Evolutionary conservation across 2,329 filamentous ascomycete species (phyloP).

Genomic region (Botryosphaeria dothidea): DNA sequence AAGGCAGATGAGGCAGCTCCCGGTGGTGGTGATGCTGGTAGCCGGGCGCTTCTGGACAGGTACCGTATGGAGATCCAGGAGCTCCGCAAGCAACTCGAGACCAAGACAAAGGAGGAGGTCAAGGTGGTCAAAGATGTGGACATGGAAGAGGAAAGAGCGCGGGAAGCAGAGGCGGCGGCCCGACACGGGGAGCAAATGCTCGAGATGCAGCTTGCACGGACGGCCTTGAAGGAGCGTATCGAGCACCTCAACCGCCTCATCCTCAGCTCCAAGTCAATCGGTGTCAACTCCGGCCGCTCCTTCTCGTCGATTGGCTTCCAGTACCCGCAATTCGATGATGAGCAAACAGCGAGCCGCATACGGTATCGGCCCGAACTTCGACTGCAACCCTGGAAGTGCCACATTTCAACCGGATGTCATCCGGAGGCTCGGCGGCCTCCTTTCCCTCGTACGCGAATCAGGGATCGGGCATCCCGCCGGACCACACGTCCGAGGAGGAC

Average conservation of each 20-base stretch:
- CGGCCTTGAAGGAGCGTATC: conserved; percentile 94
- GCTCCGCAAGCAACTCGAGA: conserved; percentile 75
- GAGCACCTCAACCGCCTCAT: conserved; percentile 95
- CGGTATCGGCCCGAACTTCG: conserved; percentile 48
- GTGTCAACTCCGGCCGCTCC: conserved; percentile 68
- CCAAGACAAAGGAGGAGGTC: conserved; percentile 52
- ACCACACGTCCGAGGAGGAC: conserved; percentile 38
- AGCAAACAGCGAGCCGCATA: conserved; percentile 47
- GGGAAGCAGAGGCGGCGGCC: conserved; percentile 73
- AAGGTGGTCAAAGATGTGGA: conserved; percentile 56
- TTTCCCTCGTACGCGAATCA: conserved; percentile 29
- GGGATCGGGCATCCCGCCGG: conserved; percentile 23
- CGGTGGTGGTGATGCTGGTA: conserved; percentile 77
- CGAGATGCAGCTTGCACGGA: conserved; percentile 96
- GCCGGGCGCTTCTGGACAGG: conserved; percentile 83
- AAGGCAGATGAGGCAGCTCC: conserved; percentile 84
- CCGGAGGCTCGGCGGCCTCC: conserved; percentile 27
- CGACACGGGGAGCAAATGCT: conserved; percentile 96
- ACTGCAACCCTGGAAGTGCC: conserved; percentile 44
- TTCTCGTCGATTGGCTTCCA: conserved; percentile 37
- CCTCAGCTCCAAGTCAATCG: conserved; percentile 90
- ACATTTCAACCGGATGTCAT: conserved; percentile 24
- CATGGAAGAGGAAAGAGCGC: conserved; percentile 67
- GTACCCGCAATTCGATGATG: conserved; percentile 37
- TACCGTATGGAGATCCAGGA: conserved; percentile 93